Base-by-base conservation (phyloP, 2,329 filamentous ascomycete species). In the Cercospora berteroae region DNA sequence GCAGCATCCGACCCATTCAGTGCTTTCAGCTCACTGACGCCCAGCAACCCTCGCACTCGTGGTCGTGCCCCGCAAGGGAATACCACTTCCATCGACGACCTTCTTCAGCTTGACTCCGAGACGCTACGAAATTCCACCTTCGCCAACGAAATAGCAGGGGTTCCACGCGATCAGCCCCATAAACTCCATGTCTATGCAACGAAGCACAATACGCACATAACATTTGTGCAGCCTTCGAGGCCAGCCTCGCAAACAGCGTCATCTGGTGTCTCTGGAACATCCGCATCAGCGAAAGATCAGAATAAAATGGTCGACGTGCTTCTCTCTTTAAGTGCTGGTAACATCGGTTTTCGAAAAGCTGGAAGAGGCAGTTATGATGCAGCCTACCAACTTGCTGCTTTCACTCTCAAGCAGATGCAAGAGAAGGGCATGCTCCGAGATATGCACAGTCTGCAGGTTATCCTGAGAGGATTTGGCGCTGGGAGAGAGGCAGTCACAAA, bases 131-230 rank as follows among this genome's bases (percentile, higher is more conserved):
- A 67, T 42, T 65, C 65, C 25, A 44, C 52, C 36, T 65, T 65
- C 39, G 60, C 48, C 13, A 36, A 67, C n/a, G 75, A 74, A 42
- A 64, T 73, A 48, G 67, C 68, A 44, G 60, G 69, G 20, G 63
- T 23, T 31, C 7, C 18, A 16, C 42, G 42, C 42, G 63, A 72
- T 16, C 64, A 66, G 52, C 90, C 91, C 2, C 93, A 93, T 82
- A 93, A 96, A 79, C 86, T 99, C 71, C 92, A 97, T 82, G 84
- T 99, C 78, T 94, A 88, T 81, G 83, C 90, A 29, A 90, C 91
- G 79, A 96, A 93, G 82, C 95, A 97, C 86, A 99, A 99, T 83
- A 95, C 92, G 20, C 93, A 98, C 80, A 87, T 99, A 75, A 97
- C 94, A 1, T 87, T 97, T 72, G 92, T 93, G 23, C 89, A 90